Evolutionary conservation across 1,139 yeast genomes (phyloP).

Genomic region (Geotrichum candidum): DNA sequence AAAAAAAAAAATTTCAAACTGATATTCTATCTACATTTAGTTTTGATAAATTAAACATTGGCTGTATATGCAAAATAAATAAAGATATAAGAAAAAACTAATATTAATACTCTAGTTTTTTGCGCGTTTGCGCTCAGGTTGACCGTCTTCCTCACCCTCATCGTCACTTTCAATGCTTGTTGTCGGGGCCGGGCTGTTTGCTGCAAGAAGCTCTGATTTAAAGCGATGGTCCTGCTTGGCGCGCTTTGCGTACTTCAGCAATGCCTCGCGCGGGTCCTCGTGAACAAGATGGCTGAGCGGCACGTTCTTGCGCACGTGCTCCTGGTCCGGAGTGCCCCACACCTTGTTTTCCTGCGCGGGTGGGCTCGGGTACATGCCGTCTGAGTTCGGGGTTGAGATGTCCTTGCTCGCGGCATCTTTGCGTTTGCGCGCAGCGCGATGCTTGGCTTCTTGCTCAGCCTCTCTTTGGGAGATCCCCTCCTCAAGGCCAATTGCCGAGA

Average conservation of each 20-base stretch:
- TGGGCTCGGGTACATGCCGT: background rate
- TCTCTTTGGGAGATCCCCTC: conserved; percentile 14
- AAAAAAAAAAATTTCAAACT: too few relatives aligned
- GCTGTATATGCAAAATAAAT: too few relatives aligned
- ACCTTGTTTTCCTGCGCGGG: conserved; percentile 6
- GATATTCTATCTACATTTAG: too few relatives aligned
- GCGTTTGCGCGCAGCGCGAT: background rate
- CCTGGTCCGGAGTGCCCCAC: conserved; percentile 28
- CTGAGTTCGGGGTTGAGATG: background rate
- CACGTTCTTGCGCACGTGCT: conserved; percentile 24
- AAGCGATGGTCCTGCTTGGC: conserved; percentile 25
- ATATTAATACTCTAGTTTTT: background rate
- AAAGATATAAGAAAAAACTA: too few relatives aligned
- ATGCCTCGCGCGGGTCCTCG: conserved; percentile 38
- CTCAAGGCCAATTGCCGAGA: conserved; percentile 29
- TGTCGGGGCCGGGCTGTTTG: conserved; percentile 19
- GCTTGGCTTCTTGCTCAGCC: conserved; percentile 13
- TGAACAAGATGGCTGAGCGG: conserved; percentile 22
- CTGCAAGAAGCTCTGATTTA: conserved; percentile 16
- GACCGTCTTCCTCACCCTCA: conserved; percentile 15
- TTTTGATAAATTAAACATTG: too few relatives aligned
- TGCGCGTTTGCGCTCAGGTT: background rate
- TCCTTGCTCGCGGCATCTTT: background rate
- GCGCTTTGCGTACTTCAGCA: conserved; percentile 34
- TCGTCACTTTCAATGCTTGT: conserved; percentile 6